Evolutionary conservation across 306 rosid species (phyloP).

Genomic region (Castanospermum australe): DNA sequence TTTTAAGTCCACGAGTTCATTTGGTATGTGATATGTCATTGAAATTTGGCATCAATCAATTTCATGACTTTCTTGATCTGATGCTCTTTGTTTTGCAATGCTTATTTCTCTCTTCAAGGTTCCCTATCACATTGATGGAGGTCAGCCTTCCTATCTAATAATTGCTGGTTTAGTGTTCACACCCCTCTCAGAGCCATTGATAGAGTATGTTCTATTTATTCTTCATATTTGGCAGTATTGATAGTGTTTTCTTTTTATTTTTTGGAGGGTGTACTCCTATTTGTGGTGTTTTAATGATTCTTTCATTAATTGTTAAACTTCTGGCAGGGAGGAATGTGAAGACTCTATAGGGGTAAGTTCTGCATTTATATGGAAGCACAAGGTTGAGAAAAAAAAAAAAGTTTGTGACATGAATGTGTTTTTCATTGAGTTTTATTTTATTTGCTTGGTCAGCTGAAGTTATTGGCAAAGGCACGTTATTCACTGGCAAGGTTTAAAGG

Average conservation of each 20-base stretch:
- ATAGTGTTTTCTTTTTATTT: neutral
- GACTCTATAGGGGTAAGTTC: conserved; percentile 84
- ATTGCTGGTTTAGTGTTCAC: conserved; percentile 97
- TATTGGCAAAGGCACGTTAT: conserved; percentile 89
- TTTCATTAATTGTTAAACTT: conserved; percentile 28
- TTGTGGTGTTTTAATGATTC: conserved; percentile 6
- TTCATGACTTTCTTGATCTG: conserved; percentile 26
- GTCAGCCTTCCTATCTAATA: conserved; percentile 90
- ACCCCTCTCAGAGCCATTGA: conserved; percentile 93
- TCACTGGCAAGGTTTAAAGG: conserved; percentile 85
- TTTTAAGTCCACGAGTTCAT: conserved; percentile 83
- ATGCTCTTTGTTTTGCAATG: conserved; percentile 33
- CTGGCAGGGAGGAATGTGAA: conserved; percentile 88
- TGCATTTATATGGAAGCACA: neutral
- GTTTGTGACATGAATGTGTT: neutral
- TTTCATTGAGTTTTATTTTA: neutral
- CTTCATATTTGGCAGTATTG: conserved; percentile 6
- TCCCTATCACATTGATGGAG: conserved; percentile 83
- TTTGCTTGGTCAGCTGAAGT: conserved; percentile 60
- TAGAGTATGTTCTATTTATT: conserved; percentile 64
- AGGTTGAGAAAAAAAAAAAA: conserved; percentile 3
- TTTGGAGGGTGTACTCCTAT: neutral
- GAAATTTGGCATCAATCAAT: conserved; percentile 16
- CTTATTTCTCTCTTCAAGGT: conserved; percentile 49
- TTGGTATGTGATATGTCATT: conserved; percentile 67